A percentile compares a stretch with the other conserved stretches of the same genome.
Evolutionary conservation across 805 yeast species (phyloP).

Genomic region (Sugiyamaella lignohabitans): DNA sequence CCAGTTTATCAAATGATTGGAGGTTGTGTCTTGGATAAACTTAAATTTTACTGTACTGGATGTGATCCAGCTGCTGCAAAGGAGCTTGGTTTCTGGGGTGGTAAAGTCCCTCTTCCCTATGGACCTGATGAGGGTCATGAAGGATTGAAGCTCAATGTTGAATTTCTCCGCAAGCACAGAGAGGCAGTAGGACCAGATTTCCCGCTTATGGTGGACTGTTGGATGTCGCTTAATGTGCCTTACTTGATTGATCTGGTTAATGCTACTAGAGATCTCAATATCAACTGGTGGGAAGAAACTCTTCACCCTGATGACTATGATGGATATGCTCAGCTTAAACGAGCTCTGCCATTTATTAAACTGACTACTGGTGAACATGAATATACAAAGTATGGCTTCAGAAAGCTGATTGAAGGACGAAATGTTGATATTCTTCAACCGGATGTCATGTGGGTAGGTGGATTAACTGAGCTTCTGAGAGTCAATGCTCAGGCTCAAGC

Average conservation of each 20-base stretch:
- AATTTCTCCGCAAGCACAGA: slow-evolving; percentile 40
- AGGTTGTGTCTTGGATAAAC: slow-evolving; percentile 42
- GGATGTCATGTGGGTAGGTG: slow-evolving; percentile 51
- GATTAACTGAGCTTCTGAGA: slow-evolving; percentile 43
- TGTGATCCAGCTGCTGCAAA: slow-evolving; percentile 44
- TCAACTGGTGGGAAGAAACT: slow-evolving; percentile 50
- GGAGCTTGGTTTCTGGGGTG: slow-evolving; percentile 48
- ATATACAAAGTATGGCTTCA: slow-evolving; percentile 45
- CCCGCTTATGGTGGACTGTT: slow-evolving; percentile 50
- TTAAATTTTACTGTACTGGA: slow-evolving; percentile 47
- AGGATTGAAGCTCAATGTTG: slow-evolving; percentile 42
- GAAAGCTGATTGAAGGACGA: slow-evolving; percentile 45
- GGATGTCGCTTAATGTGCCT: slow-evolving; percentile 46
- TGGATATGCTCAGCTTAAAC: slow-evolving; percentile 41
- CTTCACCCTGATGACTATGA: slow-evolving; percentile 48
- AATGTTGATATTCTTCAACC: slow-evolving; percentile 45
- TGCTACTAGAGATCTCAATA: slow-evolving; percentile 40
- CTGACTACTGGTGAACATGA: slow-evolving; percentile 52
- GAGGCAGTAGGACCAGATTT: slow-evolving; percentile 45
- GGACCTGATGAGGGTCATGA: slow-evolving; percentile 47
- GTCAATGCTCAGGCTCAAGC: slow-evolving; percentile 47
- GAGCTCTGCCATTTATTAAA: slow-evolving; percentile 42
- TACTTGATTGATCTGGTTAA: slow-evolving; percentile 41
- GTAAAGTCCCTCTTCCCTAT: slow-evolving; percentile 45
- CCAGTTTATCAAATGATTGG: slow-evolving; percentile 49